Base-by-base conservation (phyloP, 1,284 basidiomycete species). In the Amylostereum areolatum region DNA sequence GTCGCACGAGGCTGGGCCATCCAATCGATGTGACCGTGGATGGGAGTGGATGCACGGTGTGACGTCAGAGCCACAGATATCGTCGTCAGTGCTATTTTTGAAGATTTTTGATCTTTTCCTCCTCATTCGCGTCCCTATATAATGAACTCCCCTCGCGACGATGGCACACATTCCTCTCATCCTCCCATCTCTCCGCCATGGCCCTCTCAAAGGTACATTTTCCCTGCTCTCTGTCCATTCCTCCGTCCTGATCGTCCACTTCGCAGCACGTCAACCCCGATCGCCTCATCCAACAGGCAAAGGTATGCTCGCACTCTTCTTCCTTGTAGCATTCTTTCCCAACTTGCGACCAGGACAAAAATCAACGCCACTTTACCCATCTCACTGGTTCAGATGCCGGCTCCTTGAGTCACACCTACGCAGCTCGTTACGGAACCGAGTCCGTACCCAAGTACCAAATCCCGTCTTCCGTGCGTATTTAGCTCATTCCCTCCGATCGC, bases 401-500 rank as follows among this genome's bases (percentile, higher is more conserved):
- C 27, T 46, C 57, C 32, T 47, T 70, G 6, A 51, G 60, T 1
- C 74, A 78, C 46, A 65, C 77, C 0, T 89, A 88, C 53, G 80
- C 79, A 25, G 77, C 76, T 30, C 79, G 84, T 40, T 89, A 89
- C 60, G 77, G 77, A 8, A 82, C 81, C 7, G 62, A 60, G 25
- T 73, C 81, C 11, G 66, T 89, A 49, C 84, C 86, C 12, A 89
- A 85, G 61, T 89, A 76, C 62, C 74, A 71, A 51, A 61, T 89
- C n/a, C 75, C 85, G 0, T 70, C 71, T 45, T 79, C 77, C 64
- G 80, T 75, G 52, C 3, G 55, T 43, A n/a, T 24, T 5, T 12
- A 9, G 48, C 36, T 4, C 4, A 27, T 37, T 25, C 11, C n/a
- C 7, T 44, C 10, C 24, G 10, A 2, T 29, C 30, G 39, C 47